Percentiles rank a stretch among this genome's conserved stretches.
Conservation (phyloP, 176 grass and related monocot species). For the Raddia guianensis region DNA sequence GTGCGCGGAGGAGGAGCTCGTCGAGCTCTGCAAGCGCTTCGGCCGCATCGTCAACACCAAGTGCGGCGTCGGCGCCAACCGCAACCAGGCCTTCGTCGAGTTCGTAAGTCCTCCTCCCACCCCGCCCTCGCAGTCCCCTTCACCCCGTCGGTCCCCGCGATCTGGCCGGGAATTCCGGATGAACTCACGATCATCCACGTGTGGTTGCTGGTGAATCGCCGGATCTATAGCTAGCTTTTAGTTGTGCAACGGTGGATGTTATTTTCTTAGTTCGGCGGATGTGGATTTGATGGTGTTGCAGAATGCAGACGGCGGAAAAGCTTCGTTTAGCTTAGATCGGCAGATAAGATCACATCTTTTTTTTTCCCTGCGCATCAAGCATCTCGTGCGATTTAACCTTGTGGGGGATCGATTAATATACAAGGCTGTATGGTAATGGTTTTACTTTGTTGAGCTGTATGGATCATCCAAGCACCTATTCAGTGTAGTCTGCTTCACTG, state of each 20-base stretch:
- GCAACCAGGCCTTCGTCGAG: constrained; percentile 96
- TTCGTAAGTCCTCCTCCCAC: constrained; percentile 57
- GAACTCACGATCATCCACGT: background rate
- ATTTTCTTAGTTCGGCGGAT: constrained; percentile 16
- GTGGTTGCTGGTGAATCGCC: constrained; percentile 3
- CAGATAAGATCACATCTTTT: background rate
- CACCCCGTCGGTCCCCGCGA: constrained; percentile 9
- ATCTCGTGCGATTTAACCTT: background rate
- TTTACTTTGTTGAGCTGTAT: background rate
- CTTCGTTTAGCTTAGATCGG: background rate
- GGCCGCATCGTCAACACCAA: constrained; percentile 89
- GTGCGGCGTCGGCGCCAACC: constrained; percentile 86
- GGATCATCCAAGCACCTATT: background rate
- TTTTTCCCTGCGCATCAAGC: constrained; percentile 15
- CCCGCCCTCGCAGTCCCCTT: background rate
- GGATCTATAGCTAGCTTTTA: constrained; percentile 37
- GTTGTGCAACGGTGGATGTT: background rate
- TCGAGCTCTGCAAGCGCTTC: constrained; percentile 94
- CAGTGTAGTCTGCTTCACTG: background rate
- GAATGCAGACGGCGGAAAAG: background rate
- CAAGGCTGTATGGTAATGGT: background rate
- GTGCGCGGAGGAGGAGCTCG: constrained; percentile 85
- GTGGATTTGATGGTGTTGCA: constrained; percentile 4
- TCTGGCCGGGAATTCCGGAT: constrained; percentile 4
- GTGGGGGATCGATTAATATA: background rate